Base-by-base conservation (phyloP, 1,284 basidiomycete genomes). In the Meripilus lineatus region DNA sequence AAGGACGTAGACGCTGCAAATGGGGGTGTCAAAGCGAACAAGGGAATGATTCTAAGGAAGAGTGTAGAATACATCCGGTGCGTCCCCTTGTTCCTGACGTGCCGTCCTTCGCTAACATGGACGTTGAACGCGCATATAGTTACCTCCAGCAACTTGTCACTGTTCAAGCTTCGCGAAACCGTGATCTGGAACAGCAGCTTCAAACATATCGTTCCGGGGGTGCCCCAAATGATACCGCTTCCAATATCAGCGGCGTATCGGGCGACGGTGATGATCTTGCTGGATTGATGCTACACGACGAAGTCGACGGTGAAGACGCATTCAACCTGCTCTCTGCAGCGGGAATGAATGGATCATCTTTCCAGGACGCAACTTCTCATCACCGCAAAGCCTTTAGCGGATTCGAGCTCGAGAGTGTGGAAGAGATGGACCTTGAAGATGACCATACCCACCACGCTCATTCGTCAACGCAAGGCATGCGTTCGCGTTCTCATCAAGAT, bases 11-110 rank as follows among this genome's bases (percentile, higher is more conserved):
- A 46, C 22, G 54, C 53, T 25, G 58, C 48, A 21, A 53, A 43
- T 18, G 58, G 53, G n/a, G 66, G 60, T 4, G 70, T 87, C 38
- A 92, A 92, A 60, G 89, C 89, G 34, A 93, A 93, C 67, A 93
- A 93, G 71, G 89, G 89, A 32, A 88, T 92, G 79, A 91, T 93
- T 42, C 65, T 93, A 32, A 66, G 85, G 53, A 92, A 92, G 77
- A 87, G 83, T 46, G 90, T 93, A 24, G 89, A 92, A 57, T 93
- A 93, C 58, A 93, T 93, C 45, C 69, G 84, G 69, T 81, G 49
- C 28, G 72, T 63, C 15, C n/a, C n/a, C 17, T 28, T 21, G 38
- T 15, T 21, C 14, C 20, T 44, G 25, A 18, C 37, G 25, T 30
- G 17, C 20, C 15, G 13, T 41, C 21, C 11, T 41, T 26, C n/a